Base-by-base conservation (phyloP, 1,284 basidiomycete species). In the Tilletia caries region DNA sequence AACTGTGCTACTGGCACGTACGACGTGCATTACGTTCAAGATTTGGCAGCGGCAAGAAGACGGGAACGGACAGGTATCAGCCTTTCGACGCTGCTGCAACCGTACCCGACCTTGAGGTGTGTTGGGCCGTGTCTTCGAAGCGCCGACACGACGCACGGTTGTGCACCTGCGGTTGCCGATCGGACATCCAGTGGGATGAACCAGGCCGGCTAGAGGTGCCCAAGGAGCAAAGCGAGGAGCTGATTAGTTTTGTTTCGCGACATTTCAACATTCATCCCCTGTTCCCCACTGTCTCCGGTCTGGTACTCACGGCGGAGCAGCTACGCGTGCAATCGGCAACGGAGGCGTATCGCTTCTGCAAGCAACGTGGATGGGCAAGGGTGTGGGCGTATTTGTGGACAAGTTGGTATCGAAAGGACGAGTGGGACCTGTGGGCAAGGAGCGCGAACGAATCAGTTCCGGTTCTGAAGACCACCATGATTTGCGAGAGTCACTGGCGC, bases 1-100 rank as follows among this genome's bases (percentile, higher is more conserved):
- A 58, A 23, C 54, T 58, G 29, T 58, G 54, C 54, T 58, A 50
- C 20, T 58, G 54, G 54, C 54, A 58, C 27, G 54, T 58, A 13
- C 54, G 23, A 8, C 3, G 54, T 5, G 54, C 54, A n/a, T 6
- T 58, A 13, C n/a, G 54, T 25, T 23, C 10, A 23, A 3, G 54
- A 20, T 32, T 58, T 3, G 54, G 20, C 20, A n/a, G 20, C 23
- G 23, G 20, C 15, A 58, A 58, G 54, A 20, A 3, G 6, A 58
- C 54, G 12, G 6, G 3, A 6, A 58, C 54, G 8, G 5, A 6
- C 18, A 23, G 8, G 3, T 58, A 58, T 23, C 3, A 27, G 3
- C 27, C 54, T 5, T 6, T n/a, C 8, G 54, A 25, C 2, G 54
- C 54, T 15, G 27, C n/a, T 5, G 4, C 10, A 23, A 32, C 27